Percentiles rank a stretch among this genome's conserved stretches.
Evolutionary conservation across 164 flowering plant genomes (phyloP).

Genomic region (Tetracentron sinense): DNA sequence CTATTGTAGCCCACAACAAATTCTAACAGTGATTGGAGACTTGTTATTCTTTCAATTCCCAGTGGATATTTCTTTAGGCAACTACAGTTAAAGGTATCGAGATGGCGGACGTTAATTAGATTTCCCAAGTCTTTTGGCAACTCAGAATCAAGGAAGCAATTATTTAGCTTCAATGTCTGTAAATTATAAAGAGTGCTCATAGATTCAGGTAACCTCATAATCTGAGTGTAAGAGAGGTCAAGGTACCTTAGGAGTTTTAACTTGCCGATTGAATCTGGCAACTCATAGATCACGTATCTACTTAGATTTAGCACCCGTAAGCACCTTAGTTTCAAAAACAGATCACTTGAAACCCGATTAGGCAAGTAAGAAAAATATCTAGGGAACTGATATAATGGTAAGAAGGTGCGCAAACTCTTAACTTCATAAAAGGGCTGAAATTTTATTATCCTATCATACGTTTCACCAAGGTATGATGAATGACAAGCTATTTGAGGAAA

Average conservation of each 20-base stretch:
- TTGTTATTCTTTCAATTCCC: slow-evolving; percentile 12
- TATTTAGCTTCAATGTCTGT: slow-evolving; percentile 22
- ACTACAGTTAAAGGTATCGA: slow-evolving; percentile 2
- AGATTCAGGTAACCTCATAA: slow-evolving; percentile 26
- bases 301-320: slow-evolving; percentile 23
- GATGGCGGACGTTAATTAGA: slow-evolving; percentile 20
- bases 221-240: slow-evolving; percentile 21
- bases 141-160: slow-evolving; percentile 15
- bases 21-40: slow-evolving; percentile 15
- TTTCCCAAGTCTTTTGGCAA: slow-evolving; percentile 22
- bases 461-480: not conserved
- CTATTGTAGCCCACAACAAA: slow-evolving; percentile 11
- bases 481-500: not conserved
- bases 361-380: not conserved
- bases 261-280: slow-evolving; percentile 17
- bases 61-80: slow-evolving; percentile 9
- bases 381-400: not conserved
- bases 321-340: slow-evolving; percentile 15
- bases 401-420: slow-evolving; percentile 23
- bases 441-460: slow-evolving; percentile 3
- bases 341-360: not conserved
- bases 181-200: slow-evolving; percentile 22
- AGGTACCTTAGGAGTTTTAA: slow-evolving; percentile 28
- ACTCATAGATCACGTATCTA: not conserved
- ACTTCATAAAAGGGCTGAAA: slow-evolving; percentile 14